Base-by-base conservation (phyloP, 2,329 filamentous ascomycete species). In the Pestalotiopsis sp. region DNA sequence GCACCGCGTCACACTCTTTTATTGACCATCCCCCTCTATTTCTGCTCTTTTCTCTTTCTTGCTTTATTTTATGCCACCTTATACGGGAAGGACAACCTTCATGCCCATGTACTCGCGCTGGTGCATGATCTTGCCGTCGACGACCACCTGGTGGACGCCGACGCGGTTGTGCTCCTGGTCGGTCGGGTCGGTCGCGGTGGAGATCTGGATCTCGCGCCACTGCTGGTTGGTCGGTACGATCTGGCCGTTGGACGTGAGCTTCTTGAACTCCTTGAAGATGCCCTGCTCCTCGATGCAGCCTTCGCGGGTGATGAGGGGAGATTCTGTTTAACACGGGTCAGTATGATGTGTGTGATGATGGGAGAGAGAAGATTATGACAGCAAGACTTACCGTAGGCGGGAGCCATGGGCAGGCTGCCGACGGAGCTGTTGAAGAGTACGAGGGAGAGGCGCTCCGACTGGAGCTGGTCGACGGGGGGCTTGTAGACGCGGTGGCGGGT, bases 401-500 rank as follows among this genome's bases (percentile, higher is more conserved):
- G 60, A 13, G 31, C 17, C 60, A 63, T 63, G 27, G n/a, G 60
- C 11, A 63, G 60, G 23, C 31, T 36, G 17, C 60, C 60, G 14
- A 63, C 60, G 14, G 60, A 63, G 27, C 60, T 63, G 60, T 63
- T 63, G 14, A 63, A 63, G 25, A 63, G 36, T 3, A 63, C 60
- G 14, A 63, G 14, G 23, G 60, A 63, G 2, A 63, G 60, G 12
- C 60, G 60, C 60, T 63, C 60, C 1, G 31, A 41, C 36, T 63
- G 60, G 7, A 63, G 60, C 60, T 63, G 60, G 60, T 63, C 60
- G 27, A 39, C 60, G 4, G 60, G 60, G 27, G 60, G 60, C 60
- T 63, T 63, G 60, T 41, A 63, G 60, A 63, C 60, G 25, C 60
- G 60, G 60, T 63, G 60, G 60, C 60, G 60, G 27, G 60, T 63